Evolutionary conservation across 148 eudicot species (phyloP), one percentile per base, ranked within the genome.

Genomic region (Rhododendron molle): DNA sequence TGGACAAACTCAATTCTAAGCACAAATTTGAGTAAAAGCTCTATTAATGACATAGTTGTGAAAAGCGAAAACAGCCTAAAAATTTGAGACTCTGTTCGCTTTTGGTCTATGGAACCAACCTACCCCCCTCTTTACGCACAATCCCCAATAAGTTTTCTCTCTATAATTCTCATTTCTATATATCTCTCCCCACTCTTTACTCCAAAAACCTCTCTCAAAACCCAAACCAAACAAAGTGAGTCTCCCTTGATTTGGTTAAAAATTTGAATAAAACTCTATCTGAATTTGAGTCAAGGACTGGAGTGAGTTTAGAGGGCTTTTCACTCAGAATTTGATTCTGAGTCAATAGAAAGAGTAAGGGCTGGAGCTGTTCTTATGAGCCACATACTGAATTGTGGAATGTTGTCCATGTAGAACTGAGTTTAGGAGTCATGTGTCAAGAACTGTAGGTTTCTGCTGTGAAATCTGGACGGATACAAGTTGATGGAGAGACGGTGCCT

Each of bases 391-490:
- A 26, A 46, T 47, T 46, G 62, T 40, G 62, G 58, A 20, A 30
- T 52, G n/a, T 74, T 32, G 16, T 72, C 9, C 77, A 74, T 83
- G 38, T 20, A 30, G 72, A 50, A 28, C 72, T 80, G 80, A 85
- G 54, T 44, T 85, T 30, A 12, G 20, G 38, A 76, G 85, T 72
- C 81, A 49, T 84, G 26, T 83, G 54, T 76, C 71, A 85, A 84
- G 84, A 11, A 85, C 28, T 92, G 82, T 87, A 96, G 99, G 96
- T 92, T 83, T 89, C 88, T 85, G 99, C 99, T 81, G 99, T 95
- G 76, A 94, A 94, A 91, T 89, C 91, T 82, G 99, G 98, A 83
- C 96, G 99, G 77, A 97, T 97, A 89, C 94, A 95, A 91, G 99
- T 97, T 87, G 98, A 94, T 88, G 99, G 95, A 77, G 85, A 95